Conservation (phyloP, 805 yeast genomes). For the Kluyveromyces wickerhamii region DNA sequence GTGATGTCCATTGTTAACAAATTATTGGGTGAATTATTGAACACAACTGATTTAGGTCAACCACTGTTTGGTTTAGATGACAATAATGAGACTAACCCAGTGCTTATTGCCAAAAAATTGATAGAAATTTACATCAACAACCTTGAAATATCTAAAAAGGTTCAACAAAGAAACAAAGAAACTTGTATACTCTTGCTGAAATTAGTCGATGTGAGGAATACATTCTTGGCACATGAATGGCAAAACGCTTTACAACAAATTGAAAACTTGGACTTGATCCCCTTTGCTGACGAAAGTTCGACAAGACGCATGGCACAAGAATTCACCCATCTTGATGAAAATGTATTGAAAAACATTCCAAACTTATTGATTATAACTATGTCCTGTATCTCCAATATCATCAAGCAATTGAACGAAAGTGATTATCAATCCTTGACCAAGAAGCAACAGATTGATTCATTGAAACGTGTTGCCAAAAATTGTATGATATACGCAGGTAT, state of each 20-base stretch:
- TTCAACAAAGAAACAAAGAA: constrained; percentile 48
- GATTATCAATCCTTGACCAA: constrained; percentile 39
- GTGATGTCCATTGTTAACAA: constrained; percentile 70
- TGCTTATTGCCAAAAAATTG: constrained; percentile 31
- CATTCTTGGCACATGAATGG: constrained; percentile 50
- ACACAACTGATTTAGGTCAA: constrained; percentile 60
- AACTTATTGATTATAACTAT: constrained; percentile 70
- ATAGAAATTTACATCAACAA: constrained; percentile 40
- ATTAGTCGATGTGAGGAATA: constrained; percentile 59
- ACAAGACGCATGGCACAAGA: constrained; percentile 67
- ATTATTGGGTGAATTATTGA: constrained; percentile 67
- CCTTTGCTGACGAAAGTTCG: constrained; percentile 47
- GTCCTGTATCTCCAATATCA: constrained; percentile 61
- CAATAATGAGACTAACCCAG: constrained; percentile 37
- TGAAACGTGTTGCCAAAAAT: constrained; percentile 64
- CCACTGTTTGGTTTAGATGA: constrained; percentile 36
- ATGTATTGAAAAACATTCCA: constrained; percentile 73
- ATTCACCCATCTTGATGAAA: constrained; percentile 55
- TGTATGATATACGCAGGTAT: constrained; percentile 94
- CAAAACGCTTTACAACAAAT: constrained; percentile 48
- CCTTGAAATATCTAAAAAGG: constrained; percentile 48
- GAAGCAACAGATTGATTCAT: constrained; percentile 45
- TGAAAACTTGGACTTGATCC: constrained; percentile 56
- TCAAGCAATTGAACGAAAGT: constrained; percentile 34
- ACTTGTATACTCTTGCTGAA: constrained; percentile 58